Percentiles rank a stretch among this genome's conserved stretches.
Evolutionary conservation across 2,329 filamentous ascomycete species (phyloP).

Genomic region (Sclerotinia glacialis): DNA sequence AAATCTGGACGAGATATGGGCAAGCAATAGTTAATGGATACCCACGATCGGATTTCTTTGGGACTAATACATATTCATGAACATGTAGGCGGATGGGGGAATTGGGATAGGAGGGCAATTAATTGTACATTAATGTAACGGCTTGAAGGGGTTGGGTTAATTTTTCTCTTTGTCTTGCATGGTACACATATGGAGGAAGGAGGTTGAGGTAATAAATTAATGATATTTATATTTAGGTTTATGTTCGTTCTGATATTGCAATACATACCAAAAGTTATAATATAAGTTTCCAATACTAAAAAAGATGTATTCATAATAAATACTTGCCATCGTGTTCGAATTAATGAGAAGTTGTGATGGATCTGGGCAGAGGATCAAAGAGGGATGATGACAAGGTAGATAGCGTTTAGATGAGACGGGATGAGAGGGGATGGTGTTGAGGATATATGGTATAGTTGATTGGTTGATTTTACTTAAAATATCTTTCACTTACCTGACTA

Average conservation of each 20-base stretch:
- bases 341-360: too few species aligned
- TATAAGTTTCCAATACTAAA: background rate
- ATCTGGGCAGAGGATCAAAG: too few species aligned
- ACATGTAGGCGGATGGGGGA: background rate
- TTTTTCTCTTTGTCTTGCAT: too few species aligned
- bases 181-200: too few species aligned
- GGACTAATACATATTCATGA: background rate
- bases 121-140: background rate
- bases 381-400: too few species aligned
- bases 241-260: too few species aligned
- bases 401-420: background rate
- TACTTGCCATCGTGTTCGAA: background rate
- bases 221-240: too few species aligned
- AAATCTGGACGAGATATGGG: background rate
- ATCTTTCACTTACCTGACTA: too few species aligned
- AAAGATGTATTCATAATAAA: too few species aligned
- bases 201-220: too few species aligned
- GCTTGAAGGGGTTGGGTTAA: background rate
- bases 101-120: background rate
- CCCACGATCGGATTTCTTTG: background rate
- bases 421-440: background rate
- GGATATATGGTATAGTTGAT: background rate
- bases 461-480: too few species aligned
- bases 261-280: background rate
- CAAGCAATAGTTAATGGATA: background rate